Evolutionary conservation across 2,329 filamentous ascomycete species (phyloP).

Genomic region (Bipolaris victoriae): DNA sequence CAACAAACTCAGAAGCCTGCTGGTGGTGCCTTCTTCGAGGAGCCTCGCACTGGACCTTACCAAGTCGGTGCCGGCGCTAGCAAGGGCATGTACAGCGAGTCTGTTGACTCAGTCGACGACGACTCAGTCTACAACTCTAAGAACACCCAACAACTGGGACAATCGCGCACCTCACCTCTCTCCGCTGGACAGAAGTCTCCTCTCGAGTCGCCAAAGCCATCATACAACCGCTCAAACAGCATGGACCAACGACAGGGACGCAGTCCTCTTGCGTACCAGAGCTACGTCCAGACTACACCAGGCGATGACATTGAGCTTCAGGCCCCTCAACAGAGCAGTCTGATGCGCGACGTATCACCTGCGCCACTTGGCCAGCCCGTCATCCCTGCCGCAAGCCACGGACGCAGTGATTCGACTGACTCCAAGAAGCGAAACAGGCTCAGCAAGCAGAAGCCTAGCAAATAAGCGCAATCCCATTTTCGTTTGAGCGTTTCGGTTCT

Average conservation of each 20-base stretch:
- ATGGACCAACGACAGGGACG: slow-evolving; percentile 45
- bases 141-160: slow-evolving; percentile 31
- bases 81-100: slow-evolving; percentile 44
- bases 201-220: slow-evolving; percentile 40
- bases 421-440: slow-evolving; percentile 47
- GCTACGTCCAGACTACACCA: slow-evolving; percentile 48
- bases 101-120: slow-evolving; percentile 45
- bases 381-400: slow-evolving; percentile 24
- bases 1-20: slow-evolving; percentile 58
- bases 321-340: slow-evolving; percentile 41
- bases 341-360: slow-evolving; percentile 45
- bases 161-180: slow-evolving; percentile 39
- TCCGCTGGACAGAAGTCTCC: slow-evolving; percentile 34
- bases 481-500: slow-evolving; percentile 12
- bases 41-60: slow-evolving; percentile 37
- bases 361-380: slow-evolving; percentile 33
- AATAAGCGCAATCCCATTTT: slow-evolving; percentile 17
- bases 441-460: slow-evolving; percentile 42
- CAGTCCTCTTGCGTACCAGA: slow-evolving; percentile 55
- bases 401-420: slow-evolving; percentile 41
- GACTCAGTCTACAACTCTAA: slow-evolving; percentile 44
- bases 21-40: slow-evolving; percentile 52
- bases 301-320: slow-evolving; percentile 47
- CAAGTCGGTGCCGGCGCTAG: slow-evolving; percentile 27
- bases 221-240: slow-evolving; percentile 32